Conservation (phyloP, 768 basidiomycete species). For the Brasilioporus rufonigricans region DNA sequence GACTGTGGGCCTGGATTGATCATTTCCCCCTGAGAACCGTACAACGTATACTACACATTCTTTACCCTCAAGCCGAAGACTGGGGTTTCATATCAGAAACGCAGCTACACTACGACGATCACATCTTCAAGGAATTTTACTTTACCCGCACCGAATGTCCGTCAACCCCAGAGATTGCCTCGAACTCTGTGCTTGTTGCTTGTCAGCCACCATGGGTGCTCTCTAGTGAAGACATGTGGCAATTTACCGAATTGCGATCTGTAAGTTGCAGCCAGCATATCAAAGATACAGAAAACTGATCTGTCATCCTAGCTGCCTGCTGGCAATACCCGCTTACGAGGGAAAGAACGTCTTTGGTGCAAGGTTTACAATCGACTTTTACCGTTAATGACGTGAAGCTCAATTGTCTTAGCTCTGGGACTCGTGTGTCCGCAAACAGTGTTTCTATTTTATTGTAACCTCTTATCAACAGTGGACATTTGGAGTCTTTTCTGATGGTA, state of each 20-base stretch:
- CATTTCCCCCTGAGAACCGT: conserved; percentile 34
- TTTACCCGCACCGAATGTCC: conserved; percentile 35
- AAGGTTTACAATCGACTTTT: conserved; percentile 39
- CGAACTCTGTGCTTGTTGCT: conserved; percentile 46
- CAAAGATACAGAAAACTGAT: neutral
- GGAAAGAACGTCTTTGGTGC: conserved; percentile 57
- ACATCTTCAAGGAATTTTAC: conserved; percentile 45
- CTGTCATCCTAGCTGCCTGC: conserved; percentile 22
- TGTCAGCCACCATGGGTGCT: conserved; percentile 63
- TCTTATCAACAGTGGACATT: conserved; percentile 63
- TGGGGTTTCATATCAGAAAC: conserved; percentile 43
- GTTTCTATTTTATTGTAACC: conserved; percentile 57
- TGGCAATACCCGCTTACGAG: conserved; percentile 41
- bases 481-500: conserved; percentile 58
- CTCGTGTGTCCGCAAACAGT: conserved; percentile 44
- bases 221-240: conserved; percentile 49
- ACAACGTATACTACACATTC: conserved; percentile 41
- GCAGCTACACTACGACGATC: conserved; percentile 35
- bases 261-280: conserved; percentile 11
- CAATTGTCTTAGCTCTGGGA: conserved; percentile 44
- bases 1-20: conserved; percentile 32
- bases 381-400: conserved; percentile 2
- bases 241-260: conserved; percentile 44
- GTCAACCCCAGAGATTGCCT: conserved; percentile 26
- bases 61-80: conserved; percentile 39